Evolutionary conservation across 129 eudicot genomes (phyloP).

Genomic region (Scalesia atractyloides): DNA sequence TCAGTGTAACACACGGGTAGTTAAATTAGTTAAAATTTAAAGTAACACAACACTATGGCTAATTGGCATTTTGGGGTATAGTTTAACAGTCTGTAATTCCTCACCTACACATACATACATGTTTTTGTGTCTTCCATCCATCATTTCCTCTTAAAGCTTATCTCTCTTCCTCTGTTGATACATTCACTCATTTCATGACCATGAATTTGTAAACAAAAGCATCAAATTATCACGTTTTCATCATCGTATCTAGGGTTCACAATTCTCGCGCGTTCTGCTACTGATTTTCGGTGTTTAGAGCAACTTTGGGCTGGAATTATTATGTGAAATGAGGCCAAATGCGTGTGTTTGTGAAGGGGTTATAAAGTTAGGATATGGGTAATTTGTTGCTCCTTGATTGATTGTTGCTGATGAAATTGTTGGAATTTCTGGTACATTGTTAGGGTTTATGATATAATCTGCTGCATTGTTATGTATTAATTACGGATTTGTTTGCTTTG

Average conservation of each 20-base stretch:
- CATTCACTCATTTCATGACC: constrained; percentile 24
- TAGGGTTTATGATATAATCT: constrained; percentile 17
- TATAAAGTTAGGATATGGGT: constrained; percentile 3
- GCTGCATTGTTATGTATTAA: constrained; percentile 25
- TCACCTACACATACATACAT: constrained; percentile 34
- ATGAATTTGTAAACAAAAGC: not conserved
- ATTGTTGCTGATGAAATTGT: constrained; percentile 19
- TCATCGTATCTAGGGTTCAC: constrained; percentile 12
- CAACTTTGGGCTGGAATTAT: constrained; percentile 7
- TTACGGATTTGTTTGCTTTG: not conserved
- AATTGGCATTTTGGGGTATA: not conserved
- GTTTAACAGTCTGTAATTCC: constrained; percentile 31
- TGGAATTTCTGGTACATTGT: constrained; percentile 21
- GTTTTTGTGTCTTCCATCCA: not conserved
- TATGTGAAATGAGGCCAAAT: constrained; percentile 9
- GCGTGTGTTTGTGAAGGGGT: constrained; percentile 14
- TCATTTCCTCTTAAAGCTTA: constrained; percentile 35
- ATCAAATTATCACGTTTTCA: constrained; percentile 6
- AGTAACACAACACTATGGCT: too few species aligned
- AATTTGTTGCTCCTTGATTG: constrained; percentile 7
- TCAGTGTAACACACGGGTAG: too few species aligned
- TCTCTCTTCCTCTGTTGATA: constrained; percentile 27
- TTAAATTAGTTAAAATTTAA: too few species aligned
- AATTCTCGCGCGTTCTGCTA: constrained; percentile 8
- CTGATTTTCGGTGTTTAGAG: constrained; percentile 1